phyloP scores from a whole-genome alignment of 2,329 filamentous ascomycete genomes.

The Ascochyta fabae region DNA sequence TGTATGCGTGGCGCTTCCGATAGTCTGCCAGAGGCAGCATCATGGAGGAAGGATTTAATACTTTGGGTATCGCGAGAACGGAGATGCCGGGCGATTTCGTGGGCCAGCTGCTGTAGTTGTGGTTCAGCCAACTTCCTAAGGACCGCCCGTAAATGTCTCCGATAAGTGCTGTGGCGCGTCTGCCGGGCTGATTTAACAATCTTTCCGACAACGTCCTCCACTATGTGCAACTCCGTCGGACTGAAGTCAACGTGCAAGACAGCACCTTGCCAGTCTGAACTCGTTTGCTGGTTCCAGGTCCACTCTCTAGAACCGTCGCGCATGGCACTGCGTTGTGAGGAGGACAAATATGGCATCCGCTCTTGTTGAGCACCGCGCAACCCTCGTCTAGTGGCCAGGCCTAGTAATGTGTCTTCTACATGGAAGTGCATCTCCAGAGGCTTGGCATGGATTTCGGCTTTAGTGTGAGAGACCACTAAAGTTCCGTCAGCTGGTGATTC shows the following conservation, averaged over 20 bases:
- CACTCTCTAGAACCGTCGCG: constrained; percentile 16
- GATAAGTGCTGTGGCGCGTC: constrained; percentile 20
- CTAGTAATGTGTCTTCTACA: constrained; percentile 29
- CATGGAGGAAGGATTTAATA: constrained; percentile 41
- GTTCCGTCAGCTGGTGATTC: constrained; percentile 24
- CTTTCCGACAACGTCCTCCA: constrained; percentile 25
- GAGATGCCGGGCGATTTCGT: constrained; percentile 23
- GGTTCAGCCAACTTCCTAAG: constrained; percentile 33
- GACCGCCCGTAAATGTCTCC: constrained; percentile 31
- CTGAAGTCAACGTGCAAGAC: constrained; percentile 46
- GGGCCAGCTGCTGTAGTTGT: constrained; percentile 26
- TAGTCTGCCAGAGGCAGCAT: constrained; percentile 34
- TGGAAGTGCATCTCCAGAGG: constrained; percentile 30
- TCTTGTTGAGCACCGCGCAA: neutral
- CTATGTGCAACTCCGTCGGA: constrained; percentile 30
- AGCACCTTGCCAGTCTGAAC: constrained; percentile 38
- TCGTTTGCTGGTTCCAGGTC: constrained; percentile 34
- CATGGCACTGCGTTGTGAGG: constrained; percentile 27
- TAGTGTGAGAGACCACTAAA: constrained; percentile 12
- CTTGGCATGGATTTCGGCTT: constrained; percentile 24
- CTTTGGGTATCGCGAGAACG: constrained; percentile 26
- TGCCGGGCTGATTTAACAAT: constrained; percentile 4
- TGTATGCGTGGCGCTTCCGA: constrained; percentile 31
- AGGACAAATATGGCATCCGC: constrained; percentile 38
- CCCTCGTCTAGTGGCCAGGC: constrained; percentile 7